phyloP scores from a whole-genome alignment of 306 rosid species.

The Sophora flavescens region DNA sequence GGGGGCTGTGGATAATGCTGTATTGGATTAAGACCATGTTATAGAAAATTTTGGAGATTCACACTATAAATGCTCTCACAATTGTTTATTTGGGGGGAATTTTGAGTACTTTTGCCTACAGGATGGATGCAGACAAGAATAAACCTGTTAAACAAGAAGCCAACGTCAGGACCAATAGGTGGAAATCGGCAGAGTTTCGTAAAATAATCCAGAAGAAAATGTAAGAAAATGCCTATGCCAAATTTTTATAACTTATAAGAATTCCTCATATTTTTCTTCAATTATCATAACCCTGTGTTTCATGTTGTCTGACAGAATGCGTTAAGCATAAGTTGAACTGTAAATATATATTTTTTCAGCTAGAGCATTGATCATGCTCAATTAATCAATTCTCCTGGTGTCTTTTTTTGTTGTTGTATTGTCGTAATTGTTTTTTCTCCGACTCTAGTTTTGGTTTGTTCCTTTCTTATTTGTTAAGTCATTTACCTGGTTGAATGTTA shows the following conservation, averaged over 20 bases:
- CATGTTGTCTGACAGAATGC: not conserved
- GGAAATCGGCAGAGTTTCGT: slow-evolving; percentile 40
- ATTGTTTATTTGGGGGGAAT: slow-evolving; percentile 4
- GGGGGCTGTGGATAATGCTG: not conserved
- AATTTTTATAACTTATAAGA: not conserved
- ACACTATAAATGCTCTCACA: not conserved
- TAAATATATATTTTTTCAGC: not conserved
- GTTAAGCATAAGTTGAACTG: not conserved
- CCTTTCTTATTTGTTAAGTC: not conserved
- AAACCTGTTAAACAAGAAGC: not conserved
- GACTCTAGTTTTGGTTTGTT: not conserved
- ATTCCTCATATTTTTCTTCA: not conserved
- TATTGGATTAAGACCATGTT: slow-evolving; percentile 1
- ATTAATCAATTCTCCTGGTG: not conserved
- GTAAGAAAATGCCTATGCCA: slow-evolving; percentile 36
- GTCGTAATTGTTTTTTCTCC: not conserved
- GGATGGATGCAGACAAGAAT: slow-evolving; percentile 25
- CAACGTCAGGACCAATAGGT: not conserved
- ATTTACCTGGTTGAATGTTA: slow-evolving; percentile 1
- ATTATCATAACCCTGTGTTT: not conserved
- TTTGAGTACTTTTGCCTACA: not conserved
- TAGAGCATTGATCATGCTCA: not conserved
- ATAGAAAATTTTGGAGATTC: not conserved
- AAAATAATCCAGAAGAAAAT: not conserved
- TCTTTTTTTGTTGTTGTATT: not conserved